Base-by-base conservation (phyloP, 768 basidiomycete genomes). In the Trametes cinnabarina region DNA sequence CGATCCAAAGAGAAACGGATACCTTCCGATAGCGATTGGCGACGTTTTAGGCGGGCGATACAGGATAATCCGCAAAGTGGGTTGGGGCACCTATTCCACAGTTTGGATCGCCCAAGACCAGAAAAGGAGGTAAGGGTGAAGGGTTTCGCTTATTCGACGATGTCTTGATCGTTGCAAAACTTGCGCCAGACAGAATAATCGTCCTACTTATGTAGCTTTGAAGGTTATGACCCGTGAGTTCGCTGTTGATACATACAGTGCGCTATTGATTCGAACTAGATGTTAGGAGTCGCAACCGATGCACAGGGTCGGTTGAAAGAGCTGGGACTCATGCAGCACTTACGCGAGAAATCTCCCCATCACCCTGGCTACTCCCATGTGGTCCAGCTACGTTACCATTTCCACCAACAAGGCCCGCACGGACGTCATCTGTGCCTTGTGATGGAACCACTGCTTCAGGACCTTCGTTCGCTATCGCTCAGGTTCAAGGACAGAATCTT, bases 31-130 rank as follows among this genome's bases (percentile, higher is more conserved):
- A 23, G 68, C 71, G 52, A 71, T 75, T 37, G 80, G 77, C 22
- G 78, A 79, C 57, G 73, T 73, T 10, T 71, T 80, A 57, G 73
- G 75, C 4, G 68, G 11, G 1, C 25, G 80, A 42, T 85, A 85
- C 65, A 56, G 74, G 26, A 74, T 85, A 48, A 74, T 85, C 20
- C 69, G 80, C 47, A 82, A 87, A 68, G 68, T 87, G 25, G 85
- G 83, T 2, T 82, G 76, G 75, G 81, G 82, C 2, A 65, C 69
- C 46, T 80, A 76, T 60, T 77, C 78, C 8, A 80, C 74, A 0
- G 78, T 79, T 5, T 80, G 78, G 79, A 72, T 79, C 23, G 74
- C 69, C 17, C 65, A 67, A 42, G 72, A 77, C 58, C 26, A 51
- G 25, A n/a, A n/a, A n/a, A n/a, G n/a, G n/a, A 15, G 32, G 54